Evolutionary conservation across 2,329 filamentous ascomycete species (phyloP), one percentile per base, ranked within the genome.

Genomic region (Pseudocercospora musae): DNA sequence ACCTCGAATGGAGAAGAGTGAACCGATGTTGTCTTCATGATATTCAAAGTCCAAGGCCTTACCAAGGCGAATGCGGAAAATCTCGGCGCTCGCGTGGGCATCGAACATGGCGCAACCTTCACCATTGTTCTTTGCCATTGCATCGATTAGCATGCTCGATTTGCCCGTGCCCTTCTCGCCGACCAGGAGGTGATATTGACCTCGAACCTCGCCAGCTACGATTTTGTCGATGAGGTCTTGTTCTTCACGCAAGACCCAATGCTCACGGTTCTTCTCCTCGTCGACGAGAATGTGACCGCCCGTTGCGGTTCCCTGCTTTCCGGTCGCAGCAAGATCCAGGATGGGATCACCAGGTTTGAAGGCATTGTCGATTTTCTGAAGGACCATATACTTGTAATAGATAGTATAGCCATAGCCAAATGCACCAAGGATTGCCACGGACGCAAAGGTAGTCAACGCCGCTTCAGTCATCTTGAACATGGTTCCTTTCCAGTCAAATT

Each of bases 151-250:
- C 95, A 99, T 98, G 68, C 91, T 96, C 63, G 91, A 96, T 80
- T 99, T 99, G 6, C 95, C 95, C 0, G 91, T 96, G 4, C 95
- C 95, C 78, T 99, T 98, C 73, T 98, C 95, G 49, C 95, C 95
- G 52, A 98, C 87, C 2, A 99, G 81, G 1, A 99, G 83, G 76
- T 95, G 91, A 73, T 99, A 99, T 73, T 96, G 92, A 10, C 95
- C 95, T 50, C 81, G 81, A 27, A 86, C 82, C 2, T 82, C 78
- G 0, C 95, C 95, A 53, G 84, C 79, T 23, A 99, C 85, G 67
- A 99, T 97, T n/a, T 79, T 81, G 75, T 99, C 89, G 65, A 99
- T 88, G 63, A 84, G 86, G 3, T 79, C 76, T 75, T 99, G 95
- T 79, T 99, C 94, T 13, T 89, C 87, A 27, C 94, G 88, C 66